Evolutionary conservation across 1,284 basidiomycete genomes (phyloP), one percentile per base, ranked within the genome.

Genomic region (Pseudozyma hubeiensis): DNA sequence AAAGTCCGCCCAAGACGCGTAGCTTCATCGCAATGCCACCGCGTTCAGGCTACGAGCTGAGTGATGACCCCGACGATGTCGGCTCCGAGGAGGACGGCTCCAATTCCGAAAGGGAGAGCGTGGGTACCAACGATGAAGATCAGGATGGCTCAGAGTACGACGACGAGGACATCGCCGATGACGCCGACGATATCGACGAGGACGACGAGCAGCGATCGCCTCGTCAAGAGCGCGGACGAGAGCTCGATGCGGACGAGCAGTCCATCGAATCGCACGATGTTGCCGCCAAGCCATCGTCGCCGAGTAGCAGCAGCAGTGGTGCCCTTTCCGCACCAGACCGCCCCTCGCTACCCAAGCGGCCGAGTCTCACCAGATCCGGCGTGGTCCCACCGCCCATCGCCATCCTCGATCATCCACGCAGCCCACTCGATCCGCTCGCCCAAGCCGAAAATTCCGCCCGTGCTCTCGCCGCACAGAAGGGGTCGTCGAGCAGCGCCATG

Each of bases 1-100:
- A 83, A 31, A 82, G 80, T 11, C 83, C 83, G 30, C 83, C 83
- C 31, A 84, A 83, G 64, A 79, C 70, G 16, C 73, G 82, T 37
- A 81, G 79, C 64, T 81, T 83, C 65, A 84, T 84, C 61, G 81
- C 77, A 29, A 81, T 84, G 70, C 83, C 83, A 1, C 83, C 83
- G 3, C 70, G 83, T 4, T 83, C 81, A 2, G 83, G 83, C 34
- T 84, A 84, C 53, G 80, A 83, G 24, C 65, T 84, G 31, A 82
- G 81, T 45, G 83, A 84, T 48, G 83, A 84, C 57, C 82, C 83
- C 1, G 83, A 84, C 53, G 81, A 81, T 53, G 73, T 83, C 13
- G 81, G 82, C 29, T 84, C 82, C 13, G 82, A 84, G 44, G 79
- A 70, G 16, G 79, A 84, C 40, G 81, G 80, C 19, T 81, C 79